These are phyloP conservation scores for Termitomyces sp. DNA, from an alignment of 768 basidiomycete species.

Conservation along the genomic window DNA sequence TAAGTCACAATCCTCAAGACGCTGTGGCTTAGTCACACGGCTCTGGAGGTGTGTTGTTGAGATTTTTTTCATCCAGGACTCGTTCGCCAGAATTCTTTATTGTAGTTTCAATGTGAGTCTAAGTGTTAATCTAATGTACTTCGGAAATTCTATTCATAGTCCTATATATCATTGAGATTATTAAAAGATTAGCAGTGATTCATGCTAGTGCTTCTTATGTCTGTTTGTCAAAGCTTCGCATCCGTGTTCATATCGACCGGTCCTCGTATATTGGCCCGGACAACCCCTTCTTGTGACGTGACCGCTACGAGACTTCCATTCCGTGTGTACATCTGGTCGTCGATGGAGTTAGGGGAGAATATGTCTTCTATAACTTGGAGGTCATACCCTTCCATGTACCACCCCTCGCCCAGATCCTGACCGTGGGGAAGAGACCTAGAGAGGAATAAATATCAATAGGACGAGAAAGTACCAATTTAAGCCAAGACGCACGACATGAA, in stretches of 20 bases:
- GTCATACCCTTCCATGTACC: constrained; percentile 64
- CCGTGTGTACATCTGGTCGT: constrained; percentile 58
- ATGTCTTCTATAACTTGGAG: neutral
- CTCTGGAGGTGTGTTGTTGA: too few relatives aligned
- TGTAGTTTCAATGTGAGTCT: neutral
- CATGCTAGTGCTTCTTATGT: neutral
- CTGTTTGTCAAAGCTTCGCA: constrained; percentile 30
- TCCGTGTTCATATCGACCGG: constrained; percentile 23
- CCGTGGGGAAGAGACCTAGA: constrained; percentile 58
- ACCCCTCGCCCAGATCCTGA: constrained; percentile 63
- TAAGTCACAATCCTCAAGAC: neutral
- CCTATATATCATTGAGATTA: neutral
- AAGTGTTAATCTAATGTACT: neutral
- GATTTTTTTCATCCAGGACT: too few relatives aligned
- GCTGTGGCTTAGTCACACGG: too few relatives aligned
- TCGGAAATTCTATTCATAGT: neutral
- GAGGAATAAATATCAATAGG: neutral
- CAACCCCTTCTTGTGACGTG: constrained; percentile 75
- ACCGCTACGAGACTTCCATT: constrained; percentile 66
- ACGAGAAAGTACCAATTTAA: neutral
- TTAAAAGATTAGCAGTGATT: neutral
- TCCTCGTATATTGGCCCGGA: constrained; percentile 51
- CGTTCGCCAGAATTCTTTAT: too few relatives aligned
- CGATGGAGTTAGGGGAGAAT: neutral
- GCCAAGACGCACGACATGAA: constrained; percentile 61